Conservation (phyloP, 2,329 filamentous ascomycete species). For the Parastagonospora nodorum region DNA sequence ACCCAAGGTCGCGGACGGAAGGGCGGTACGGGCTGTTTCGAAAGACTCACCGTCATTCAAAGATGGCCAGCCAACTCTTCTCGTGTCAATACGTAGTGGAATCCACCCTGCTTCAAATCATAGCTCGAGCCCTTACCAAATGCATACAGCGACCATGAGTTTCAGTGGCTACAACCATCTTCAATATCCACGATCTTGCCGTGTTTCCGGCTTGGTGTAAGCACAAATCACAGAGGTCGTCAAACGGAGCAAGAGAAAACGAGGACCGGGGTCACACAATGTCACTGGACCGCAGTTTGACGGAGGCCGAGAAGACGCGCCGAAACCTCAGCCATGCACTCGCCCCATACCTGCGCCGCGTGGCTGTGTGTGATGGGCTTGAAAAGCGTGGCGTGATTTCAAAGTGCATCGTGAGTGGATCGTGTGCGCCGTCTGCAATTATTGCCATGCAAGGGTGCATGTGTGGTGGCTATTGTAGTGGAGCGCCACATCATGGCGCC, state of each 20-base stretch:
- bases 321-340: constrained; percentile 14
- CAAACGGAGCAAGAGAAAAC: neutral
- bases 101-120: neutral
- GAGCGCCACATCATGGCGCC: constrained; percentile 1
- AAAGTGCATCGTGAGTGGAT: constrained; percentile 22
- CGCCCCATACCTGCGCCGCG: constrained; percentile 18
- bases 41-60: neutral
- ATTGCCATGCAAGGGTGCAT: constrained; percentile 7
- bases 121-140: neutral
- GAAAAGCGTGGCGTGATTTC: constrained; percentile 15
- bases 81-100: neutral
- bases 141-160: neutral
- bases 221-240: neutral
- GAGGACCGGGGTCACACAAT: constrained; percentile 1
- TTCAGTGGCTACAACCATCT: neutral
- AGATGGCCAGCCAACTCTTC: neutral
- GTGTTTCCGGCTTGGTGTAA: constrained; percentile 18
- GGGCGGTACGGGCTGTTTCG: neutral
- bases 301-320: constrained; percentile 8
- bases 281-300: constrained; percentile 1
- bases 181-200: constrained; percentile 2
- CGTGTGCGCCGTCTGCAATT: constrained; percentile 14
- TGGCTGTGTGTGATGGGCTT: constrained; percentile 27
- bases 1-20: too few species aligned
- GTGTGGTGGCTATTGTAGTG: constrained; percentile 14